A percentile compares a stretch with the other conserved stretches of the same genome.
phyloP scores from a whole-genome alignment of 148 eudicot species.

The Beta vulgaris region DNA sequence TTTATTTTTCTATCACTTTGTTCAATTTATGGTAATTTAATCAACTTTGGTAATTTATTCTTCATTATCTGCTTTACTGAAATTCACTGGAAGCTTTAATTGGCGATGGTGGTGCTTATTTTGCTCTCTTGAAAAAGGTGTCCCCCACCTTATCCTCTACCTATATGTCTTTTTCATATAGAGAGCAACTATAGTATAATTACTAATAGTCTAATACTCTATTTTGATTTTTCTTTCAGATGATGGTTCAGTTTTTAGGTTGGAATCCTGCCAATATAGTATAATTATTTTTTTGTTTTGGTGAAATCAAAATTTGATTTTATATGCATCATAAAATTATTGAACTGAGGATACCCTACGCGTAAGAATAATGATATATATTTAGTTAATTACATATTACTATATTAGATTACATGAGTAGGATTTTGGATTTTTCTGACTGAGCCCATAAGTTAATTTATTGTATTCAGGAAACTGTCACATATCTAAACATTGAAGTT shows the following conservation, averaged over 20 bases:
- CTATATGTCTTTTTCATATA: too few relatives aligned
- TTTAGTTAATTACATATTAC: not conserved
- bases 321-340: not conserved
- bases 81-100: too few relatives aligned
- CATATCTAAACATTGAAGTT: not conserved
- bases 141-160: too few relatives aligned
- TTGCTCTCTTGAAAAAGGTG: too few relatives aligned
- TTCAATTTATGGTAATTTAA: too few relatives aligned
- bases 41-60: too few relatives aligned
- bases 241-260: not conserved
- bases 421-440: not conserved
- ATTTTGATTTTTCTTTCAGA: not conserved
- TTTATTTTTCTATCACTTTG: too few relatives aligned
- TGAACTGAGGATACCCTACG: not conserved
- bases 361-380: not conserved
- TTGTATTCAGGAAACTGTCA: not conserved
- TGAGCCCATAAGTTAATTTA: not conserved
- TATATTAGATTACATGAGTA: not conserved
- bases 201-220: too few relatives aligned
- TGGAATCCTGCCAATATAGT: not conserved
- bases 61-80: too few relatives aligned
- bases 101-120: too few relatives aligned
- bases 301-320: not conserved
- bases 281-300: too few relatives aligned
- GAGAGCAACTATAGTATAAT: too few relatives aligned